Evolutionary conservation across 2,329 filamentous ascomycete species (phyloP), one percentile per base, ranked within the genome.

Genomic region (Coleophoma cylindrospora): DNA sequence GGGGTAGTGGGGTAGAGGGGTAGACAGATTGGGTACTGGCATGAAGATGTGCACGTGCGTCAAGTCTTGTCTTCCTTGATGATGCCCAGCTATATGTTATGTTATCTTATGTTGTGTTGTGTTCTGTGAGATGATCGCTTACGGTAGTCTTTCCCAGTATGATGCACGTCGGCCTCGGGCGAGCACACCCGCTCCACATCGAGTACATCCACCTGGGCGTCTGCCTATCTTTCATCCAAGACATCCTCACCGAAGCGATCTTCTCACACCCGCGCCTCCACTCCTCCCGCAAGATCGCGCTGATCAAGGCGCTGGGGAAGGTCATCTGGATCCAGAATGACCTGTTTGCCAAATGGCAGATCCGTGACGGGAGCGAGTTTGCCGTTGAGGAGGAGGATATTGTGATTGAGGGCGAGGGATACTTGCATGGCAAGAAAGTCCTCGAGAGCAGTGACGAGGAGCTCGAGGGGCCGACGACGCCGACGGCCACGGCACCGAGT

Each of bases 241-340:
- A 91, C 60, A 79, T 89, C 36, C 76, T 91, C 61, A 86, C 79
- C 21, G 87, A 91, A 66, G 87, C 87, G 15, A 82, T 91, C 48
- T 74, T 92, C 37, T 84, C 80, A 5, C 77, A 56, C 22, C 49
- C 49, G 2, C 76, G 80, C 2, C 72, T 92, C 33, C 73, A 76
- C 33, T 74, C 89, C 57, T 73, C 76, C 48, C 77, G 80, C 65
- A 91, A 91, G 70, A 84, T 87, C 27, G 84, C 82, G 14, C 75
- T 91, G 9, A 77, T 90, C 47, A 88, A 86, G 64, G 87, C 88
- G 1, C 73, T 91, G n/a, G 81, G 81, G 51, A 91, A 91, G 65
- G 82, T 92, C 33, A 86, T 91, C 55, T 91, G 87, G 87, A 90
- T 91, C 56, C 88, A 91, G 67, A 91, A 91, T 61, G 88, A 91